Percentiles rank a stretch among this genome's conserved stretches.
Evolutionary conservation across 495 filamentous ascomycete genomes (phyloP).

Genomic region (Neurospora sp.): DNA sequence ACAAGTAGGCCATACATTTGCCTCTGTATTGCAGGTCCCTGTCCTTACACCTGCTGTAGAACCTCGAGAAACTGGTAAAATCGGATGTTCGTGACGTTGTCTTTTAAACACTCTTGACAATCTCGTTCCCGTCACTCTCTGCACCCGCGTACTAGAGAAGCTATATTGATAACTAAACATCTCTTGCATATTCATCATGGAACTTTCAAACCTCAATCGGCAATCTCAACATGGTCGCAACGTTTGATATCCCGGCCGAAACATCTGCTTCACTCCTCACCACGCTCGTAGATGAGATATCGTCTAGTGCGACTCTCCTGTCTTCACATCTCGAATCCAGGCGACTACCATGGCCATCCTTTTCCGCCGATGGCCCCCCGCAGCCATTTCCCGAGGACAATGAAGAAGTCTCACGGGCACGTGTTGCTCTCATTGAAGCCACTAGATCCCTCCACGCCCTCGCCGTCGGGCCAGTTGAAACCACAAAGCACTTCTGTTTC

Average conservation of each 20-base stretch:
- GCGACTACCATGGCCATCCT: constrained; percentile 9
- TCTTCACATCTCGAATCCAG: not conserved
- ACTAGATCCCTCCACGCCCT: constrained; percentile 11
- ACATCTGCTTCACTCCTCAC: not conserved
- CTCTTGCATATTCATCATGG: not conserved
- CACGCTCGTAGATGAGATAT: constrained; percentile 6
- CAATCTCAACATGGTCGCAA: not conserved
- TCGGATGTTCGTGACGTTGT: not conserved
- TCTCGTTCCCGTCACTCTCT: not conserved
- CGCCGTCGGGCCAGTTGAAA: constrained; percentile 8
- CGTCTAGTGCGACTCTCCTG: not conserved
- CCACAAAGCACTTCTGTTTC: constrained; percentile 6
- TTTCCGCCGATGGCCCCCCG: constrained; percentile 5
- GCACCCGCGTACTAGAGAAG: not conserved
- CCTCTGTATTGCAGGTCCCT: not conserved
- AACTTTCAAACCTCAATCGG: not conserved
- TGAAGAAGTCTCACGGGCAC: constrained; percentile 1
- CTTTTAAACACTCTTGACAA: not conserved
- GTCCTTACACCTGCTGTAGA: not conserved
- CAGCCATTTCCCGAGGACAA: not conserved
- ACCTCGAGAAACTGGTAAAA: not conserved
- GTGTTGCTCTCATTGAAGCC: constrained; percentile 8
- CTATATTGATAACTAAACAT: not conserved
- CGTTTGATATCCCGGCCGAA: not conserved
- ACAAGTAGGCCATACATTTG: not conserved